Evolutionary conservation across 78 protist genomes (phyloP), one percentile per base, ranked within the genome.

Genomic region (Isochrysis galbana): DNA sequence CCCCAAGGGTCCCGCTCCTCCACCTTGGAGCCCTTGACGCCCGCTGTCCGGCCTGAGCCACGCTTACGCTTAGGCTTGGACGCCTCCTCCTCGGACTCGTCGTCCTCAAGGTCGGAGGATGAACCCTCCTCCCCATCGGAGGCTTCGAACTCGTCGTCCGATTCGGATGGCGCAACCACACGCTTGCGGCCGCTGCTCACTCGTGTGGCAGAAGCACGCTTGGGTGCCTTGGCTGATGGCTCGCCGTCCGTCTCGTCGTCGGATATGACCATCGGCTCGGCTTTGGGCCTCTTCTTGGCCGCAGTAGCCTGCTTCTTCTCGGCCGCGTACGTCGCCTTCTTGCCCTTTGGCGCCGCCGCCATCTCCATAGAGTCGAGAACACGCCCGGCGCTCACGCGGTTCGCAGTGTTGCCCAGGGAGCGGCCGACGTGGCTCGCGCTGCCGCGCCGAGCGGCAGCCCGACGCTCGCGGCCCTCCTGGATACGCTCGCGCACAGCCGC

Each of bases 301-400:
- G 80, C 80, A 5, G 21, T 67, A 19, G 41, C 80, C 80, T 10
- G 29, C 80, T 70, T 70, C 80, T 70, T 70, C 80, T 70, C 80
- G 41, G 80, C 80, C 41, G 80, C 80, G 19, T 70, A 70, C 7
- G 80, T 70, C 29, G 80, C 80, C 80, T 70, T 70, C 83, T 38
- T 74, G 45, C 83, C 38, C 83, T 38, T 34, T 11, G 14, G 34
- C 42, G 17, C 38, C 7, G 11, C 78, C 38, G 78, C 39, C 78
- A n/a, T 3, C 78, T 19, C 38, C 39, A n/a, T 21, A 14, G 29
- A 3, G 42, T 21, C 78, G 38, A 21, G 78, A n/a, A n/a, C n/a
- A n/a, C n/a, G n/a, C n/a, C 5, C 29, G 44, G 80, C 34, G 80
- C 14, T 41, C 39, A 38, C 29, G 29, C 83, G 83, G n/a, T 74